Base-by-base conservation (phyloP, 768 basidiomycete genomes). In the Fomitopsis serialis region DNA sequence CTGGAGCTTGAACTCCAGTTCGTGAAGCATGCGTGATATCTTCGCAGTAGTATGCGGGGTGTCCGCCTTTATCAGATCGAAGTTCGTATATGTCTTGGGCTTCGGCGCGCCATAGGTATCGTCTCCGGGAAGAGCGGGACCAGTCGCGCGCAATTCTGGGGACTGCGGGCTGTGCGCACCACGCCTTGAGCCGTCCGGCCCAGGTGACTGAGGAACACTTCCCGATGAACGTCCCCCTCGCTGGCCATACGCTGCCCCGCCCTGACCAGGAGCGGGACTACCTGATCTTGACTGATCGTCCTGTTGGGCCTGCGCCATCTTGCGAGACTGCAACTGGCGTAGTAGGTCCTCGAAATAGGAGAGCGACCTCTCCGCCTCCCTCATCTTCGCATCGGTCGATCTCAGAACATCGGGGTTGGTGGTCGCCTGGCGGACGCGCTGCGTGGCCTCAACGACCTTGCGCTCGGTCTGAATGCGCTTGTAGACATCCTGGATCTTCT, bases 1-100 rank as follows among this genome's bases (percentile, higher is more conserved):
- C 70, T 96, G 92, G 52, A 98, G 84, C 74, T 99, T 99, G 82
- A 98, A 99, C 72, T 98, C 95, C 57, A 99, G 85, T 70, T 98
- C 95, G 71, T 98, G 95, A 47, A 98, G 82, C 95, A 98, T 98
- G 61, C 84, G 84, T 40, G 93, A 91, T 68, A 99, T 98, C 76
- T 96, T 98, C 61, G 91, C 87, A 1, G 95, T 88, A 19, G 93
- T 94, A 66, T 96, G 84, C 15, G 96, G 95, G 43, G 95, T 95
- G 73, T 99, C 97, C 58, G 94, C 94, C 72, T 95, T 95, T 71
- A 97, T 92, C 57, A 99, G 75, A 76, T 99, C 97, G 57, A 94
- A 77, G 62, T 92, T 92, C 58, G 84, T 82, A 66, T 89, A 89
- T 53, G 81, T 81, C 70, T 86, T 89, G 56, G 70, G 70, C 65